A percentile compares a stretch with the other conserved stretches of the same genome.
These are phyloP conservation scores for Candida tammaniensis DNA, from an alignment of 805 yeast species.

Conservation along the genomic window DNA sequence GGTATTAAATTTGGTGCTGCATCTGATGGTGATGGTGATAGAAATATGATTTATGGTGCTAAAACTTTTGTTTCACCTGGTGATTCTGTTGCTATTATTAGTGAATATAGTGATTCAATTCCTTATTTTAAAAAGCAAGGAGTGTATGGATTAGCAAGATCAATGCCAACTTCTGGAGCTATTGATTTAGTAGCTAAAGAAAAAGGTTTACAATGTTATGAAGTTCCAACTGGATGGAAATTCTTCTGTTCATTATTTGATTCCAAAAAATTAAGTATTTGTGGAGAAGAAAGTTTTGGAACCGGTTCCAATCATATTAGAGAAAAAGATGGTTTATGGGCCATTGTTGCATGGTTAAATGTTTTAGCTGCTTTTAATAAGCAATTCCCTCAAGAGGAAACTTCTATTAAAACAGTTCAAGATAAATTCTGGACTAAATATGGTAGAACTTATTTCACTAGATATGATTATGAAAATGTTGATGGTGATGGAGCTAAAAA, in stretches of 20 bases:
- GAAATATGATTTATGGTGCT: constrained; percentile 97
- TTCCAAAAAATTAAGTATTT: constrained; percentile 86
- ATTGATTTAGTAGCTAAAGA: constrained; percentile 84
- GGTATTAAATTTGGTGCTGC: constrained; percentile 95
- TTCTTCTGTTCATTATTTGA: constrained; percentile 95
- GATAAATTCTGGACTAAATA: constrained; percentile 83
- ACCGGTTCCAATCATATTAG: constrained; percentile 97
- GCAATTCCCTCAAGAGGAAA: constrained; percentile 51
- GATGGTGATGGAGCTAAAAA: constrained; percentile 69
- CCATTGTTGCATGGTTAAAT: constrained; percentile 94
- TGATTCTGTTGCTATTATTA: constrained; percentile 95
- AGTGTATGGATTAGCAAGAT: constrained; percentile 88
- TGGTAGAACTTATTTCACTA: constrained; percentile 95
- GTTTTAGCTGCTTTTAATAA: constrained; percentile 81
- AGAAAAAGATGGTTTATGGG: constrained; percentile 98
- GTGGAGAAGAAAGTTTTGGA: constrained; percentile 98
- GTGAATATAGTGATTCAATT: constrained; percentile 83
- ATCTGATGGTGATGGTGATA: constrained; percentile 97
- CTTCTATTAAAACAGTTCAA: constrained; percentile 79
- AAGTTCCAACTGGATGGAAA: constrained; percentile 99
- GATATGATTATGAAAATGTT: constrained; percentile 91
- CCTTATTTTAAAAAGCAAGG: constrained; percentile 91
- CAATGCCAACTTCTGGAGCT: constrained; percentile 97
- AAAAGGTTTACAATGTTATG: constrained; percentile 74
- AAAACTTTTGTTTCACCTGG: constrained; percentile 96